Base-by-base conservation (phyloP, 352 stramenopile species). In the Globisporangium emineosum region DNA sequence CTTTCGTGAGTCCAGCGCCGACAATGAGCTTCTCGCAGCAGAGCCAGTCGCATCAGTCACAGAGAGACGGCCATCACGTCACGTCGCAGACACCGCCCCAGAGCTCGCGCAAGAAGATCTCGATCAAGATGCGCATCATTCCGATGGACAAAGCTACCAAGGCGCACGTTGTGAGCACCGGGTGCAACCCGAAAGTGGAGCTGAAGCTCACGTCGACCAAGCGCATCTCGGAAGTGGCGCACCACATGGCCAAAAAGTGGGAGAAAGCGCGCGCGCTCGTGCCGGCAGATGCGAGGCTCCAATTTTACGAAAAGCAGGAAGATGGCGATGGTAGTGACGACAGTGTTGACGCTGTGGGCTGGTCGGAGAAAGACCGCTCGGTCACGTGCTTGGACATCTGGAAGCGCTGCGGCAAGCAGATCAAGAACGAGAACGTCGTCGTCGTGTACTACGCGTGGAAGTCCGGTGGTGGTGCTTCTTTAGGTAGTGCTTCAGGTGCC, bases 41-140 rank as follows among this genome's bases (percentile, higher is more conserved):
- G n/a, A 52, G 53, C 27, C 35, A 61, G 19, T 27, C 49, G 37
- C 60, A 53, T 7, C 23, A 27, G 29, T 33, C 13, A n/a, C 13
- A 45, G 37, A n/a, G 37, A 45, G 37, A 45, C 13, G n/a, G 15
- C 37, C 37, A n/a, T 19, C 37, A 32, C 5, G 60, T 78, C 49
- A 64, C 69, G 8, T 77, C 76, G 45, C 73, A 86, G 52, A 89
- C 82, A 9, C 78, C 80, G 4, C 76, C 78, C 32, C 78, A 79
- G 53, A 73, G 71, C n/a, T 73, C 71, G 2, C 71, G 71, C 37
- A 90, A 91, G 68, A 93, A 93, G 57, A 78, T 90, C 52, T 88
- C 85, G 59, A 88, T 93, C 67, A 93, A 91, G 67, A 85, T 94
- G 63, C 85, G 85, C 29, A 89, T 94, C 68, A 81, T 91, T 43